Percentiles rank a stretch among this genome's conserved stretches.
Evolutionary conservation across 129 eudicot genomes (phyloP).

Genomic region (Centella asiatica): DNA sequence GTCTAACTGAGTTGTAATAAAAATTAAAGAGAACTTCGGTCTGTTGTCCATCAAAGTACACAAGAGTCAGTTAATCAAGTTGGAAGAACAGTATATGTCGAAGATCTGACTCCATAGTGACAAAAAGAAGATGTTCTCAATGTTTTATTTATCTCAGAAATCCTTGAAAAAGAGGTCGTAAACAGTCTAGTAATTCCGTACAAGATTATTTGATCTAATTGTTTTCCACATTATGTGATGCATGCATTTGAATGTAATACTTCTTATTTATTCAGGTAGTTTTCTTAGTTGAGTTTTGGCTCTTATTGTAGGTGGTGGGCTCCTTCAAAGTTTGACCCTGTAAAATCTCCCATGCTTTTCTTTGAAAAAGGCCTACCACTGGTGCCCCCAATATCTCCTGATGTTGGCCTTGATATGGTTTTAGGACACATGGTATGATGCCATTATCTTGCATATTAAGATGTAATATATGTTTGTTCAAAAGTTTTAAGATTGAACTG

Average conservation of each 20-base stretch:
- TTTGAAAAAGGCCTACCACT: conserved; percentile 71
- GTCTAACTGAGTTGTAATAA: too few species aligned
- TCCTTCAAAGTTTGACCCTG: conserved; percentile 93
- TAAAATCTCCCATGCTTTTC: conserved; percentile 93
- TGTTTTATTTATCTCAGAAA: not conserved
- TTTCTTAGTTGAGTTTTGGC: conserved; percentile 6
- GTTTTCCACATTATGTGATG: not conserved
- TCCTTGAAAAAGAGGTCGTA: not conserved
- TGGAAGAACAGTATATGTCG: not conserved
- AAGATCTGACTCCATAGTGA: not conserved
- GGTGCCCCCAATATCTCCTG: conserved; percentile 72
- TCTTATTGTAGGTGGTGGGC: conserved; percentile 89
- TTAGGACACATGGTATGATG: conserved; percentile 62
- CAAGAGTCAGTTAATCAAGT: not conserved
- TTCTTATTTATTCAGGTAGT: conserved; percentile 3
- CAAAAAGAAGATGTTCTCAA: not conserved
- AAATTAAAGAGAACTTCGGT: not conserved
- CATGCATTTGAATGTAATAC: too few species aligned
- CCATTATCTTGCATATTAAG: not conserved
- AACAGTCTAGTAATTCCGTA: not conserved
- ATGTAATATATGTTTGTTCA: not conserved
- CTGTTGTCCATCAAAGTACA: not conserved
- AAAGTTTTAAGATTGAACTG: not conserved
- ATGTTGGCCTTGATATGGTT: conserved; percentile 78
- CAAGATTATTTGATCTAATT: not conserved